Evolutionary conservation across 1,284 basidiomycete species (phyloP).

Genomic region (Rhodotorula sp.): DNA sequence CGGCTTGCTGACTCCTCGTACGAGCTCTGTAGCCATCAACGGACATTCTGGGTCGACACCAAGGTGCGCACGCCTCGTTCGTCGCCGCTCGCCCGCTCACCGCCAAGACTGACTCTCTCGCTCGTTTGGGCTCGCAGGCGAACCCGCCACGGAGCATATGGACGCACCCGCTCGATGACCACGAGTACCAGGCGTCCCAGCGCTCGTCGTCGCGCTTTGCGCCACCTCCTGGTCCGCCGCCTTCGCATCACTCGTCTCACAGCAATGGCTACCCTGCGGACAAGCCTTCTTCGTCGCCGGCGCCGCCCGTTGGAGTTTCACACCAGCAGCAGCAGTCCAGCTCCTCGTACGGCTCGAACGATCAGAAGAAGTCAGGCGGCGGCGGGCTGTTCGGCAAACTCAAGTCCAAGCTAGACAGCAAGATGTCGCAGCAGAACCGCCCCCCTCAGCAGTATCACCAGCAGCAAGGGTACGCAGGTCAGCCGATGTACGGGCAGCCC

Average conservation of each 20-base stretch:
- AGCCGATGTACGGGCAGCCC: conserved; percentile 22
- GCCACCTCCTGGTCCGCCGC: conserved; percentile 32
- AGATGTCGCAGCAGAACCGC: neutral
- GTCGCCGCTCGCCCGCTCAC: too few relatives aligned
- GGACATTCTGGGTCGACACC: conserved; percentile 29
- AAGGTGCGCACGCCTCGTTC: neutral
- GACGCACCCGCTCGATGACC: conserved; percentile 47
- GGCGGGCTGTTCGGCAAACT: conserved; percentile 20
- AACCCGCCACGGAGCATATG: conserved; percentile 48
- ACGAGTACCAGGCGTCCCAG: conserved; percentile 17
- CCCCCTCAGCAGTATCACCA: conserved; percentile 6
- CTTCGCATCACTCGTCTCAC: neutral
- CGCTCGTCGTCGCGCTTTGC: conserved; percentile 1
- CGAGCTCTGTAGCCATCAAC: conserved; percentile 7
- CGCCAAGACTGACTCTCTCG: neutral
- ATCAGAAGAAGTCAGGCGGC: conserved; percentile 7
- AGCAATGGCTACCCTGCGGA: neutral
- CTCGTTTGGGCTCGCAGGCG: conserved; percentile 11
- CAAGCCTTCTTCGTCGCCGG: neutral
- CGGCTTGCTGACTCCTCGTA: too few relatives aligned
- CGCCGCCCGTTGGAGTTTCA: neutral
- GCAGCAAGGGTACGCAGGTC: conserved; percentile 9
- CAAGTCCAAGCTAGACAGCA: conserved; percentile 20
- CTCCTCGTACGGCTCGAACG: neutral
- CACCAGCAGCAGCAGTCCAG: neutral